Base-by-base conservation (phyloP, 257 asterid species). In the Penstemon newberryi region DNA sequence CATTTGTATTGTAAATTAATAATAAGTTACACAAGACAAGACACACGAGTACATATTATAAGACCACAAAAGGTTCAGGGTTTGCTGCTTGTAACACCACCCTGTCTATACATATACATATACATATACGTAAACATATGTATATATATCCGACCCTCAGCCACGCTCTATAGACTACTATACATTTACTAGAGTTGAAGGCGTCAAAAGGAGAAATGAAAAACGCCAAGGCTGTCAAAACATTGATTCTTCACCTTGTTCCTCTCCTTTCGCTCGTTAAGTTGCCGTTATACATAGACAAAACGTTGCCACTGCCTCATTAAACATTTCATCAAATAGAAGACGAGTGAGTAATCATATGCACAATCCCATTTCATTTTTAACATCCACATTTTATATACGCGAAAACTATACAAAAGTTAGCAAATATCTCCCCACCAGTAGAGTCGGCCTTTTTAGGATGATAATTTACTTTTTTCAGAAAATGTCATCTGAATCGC, bases 401-500 rank as follows among this genome's bases (percentile, higher is more conserved):
- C 79, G 56, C 67, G 19, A 66, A 69, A 72, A 60, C 81, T 80
- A 66, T 78, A 75, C 86, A 77, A 50, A 64, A 79, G 73, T 78
- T 41, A 76, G 70, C 63, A 72, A 77, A 61, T 81, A 50, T 72
- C 36, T 56, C 75, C 52, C 76, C 36, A 42, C 79, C 41, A 40
- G 51, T 63, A 55, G 64, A 68, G 58, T 66, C 79, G 5, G 18
- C 18, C 18, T 15, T 15, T 15, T 15, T 15, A 15, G 18, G 66
- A 5, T 54, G 42, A 67, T 43, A 54, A 63, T 66, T 73, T 59
- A 66, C 54, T 37, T 54, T 15, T 81, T 77, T 82, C 7, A 60
- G 73, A 25, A 25, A 67, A 36, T 78, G 63, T 73, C 89, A 4
- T 87, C 86, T 11, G 78, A 72, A 65, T 77, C 80, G 5, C 83